Conservation (phyloP, 306 rosid genomes). For the Cercis canadensis region DNA sequence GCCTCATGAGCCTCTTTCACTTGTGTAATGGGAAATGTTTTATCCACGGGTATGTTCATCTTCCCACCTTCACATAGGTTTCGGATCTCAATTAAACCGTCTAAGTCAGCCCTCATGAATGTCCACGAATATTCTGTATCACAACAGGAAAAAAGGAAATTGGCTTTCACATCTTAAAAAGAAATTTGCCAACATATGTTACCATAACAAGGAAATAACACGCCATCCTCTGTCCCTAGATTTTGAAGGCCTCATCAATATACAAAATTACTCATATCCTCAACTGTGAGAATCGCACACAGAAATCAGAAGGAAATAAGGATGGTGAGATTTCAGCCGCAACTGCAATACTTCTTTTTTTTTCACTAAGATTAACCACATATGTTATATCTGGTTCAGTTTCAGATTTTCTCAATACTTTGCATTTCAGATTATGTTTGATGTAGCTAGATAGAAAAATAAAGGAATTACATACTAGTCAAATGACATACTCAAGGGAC, state of each 20-base stretch:
- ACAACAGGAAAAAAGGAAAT: constrained; percentile 25
- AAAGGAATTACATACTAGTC: constrained; percentile 9
- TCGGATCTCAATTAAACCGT: constrained; percentile 78
- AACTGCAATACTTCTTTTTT: constrained; percentile 5
- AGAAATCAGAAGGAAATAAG: neutral
- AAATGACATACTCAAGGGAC: neutral
- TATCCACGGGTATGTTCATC: constrained; percentile 82
- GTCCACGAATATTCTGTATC: constrained; percentile 87
- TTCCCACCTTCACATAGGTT: constrained; percentile 82
- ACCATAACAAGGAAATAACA: constrained; percentile 2
- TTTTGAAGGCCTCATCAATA: constrained; percentile 6
- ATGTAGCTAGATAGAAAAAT: constrained; percentile 6
- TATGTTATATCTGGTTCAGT: constrained; percentile 16
- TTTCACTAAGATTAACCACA: too few relatives aligned
- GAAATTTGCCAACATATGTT: neutral
- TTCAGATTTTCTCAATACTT: constrained; percentile 7
- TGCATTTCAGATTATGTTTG: neutral
- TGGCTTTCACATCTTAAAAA: constrained; percentile 5
- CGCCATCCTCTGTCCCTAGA: neutral
- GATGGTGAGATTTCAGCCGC: constrained; percentile 1
- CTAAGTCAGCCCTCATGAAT: constrained; percentile 88
- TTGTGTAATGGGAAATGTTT: constrained; percentile 80
- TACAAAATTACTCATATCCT: constrained; percentile 11
- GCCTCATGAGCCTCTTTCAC: constrained; percentile 91
- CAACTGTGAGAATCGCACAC: neutral